phyloP scores from a whole-genome alignment of 805 yeast species.

The Myxozyma kluyveri region DNA sequence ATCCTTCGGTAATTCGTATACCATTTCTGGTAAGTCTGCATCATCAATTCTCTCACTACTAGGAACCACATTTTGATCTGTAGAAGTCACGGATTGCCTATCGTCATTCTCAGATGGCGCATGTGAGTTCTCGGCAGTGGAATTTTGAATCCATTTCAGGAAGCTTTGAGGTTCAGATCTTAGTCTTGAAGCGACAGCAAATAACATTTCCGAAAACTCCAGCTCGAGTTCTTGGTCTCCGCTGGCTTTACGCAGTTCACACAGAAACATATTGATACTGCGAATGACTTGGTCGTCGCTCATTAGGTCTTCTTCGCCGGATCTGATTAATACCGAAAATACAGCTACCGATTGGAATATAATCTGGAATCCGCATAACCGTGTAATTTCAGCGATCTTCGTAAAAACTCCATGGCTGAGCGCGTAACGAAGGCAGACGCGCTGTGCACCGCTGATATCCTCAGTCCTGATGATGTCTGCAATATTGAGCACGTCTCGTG shows the following conservation, averaged over 20 bases:
- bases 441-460: conserved; percentile 12
- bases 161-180: conserved; percentile 27
- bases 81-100: not conserved
- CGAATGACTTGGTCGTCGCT: conserved; percentile 21
- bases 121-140: not conserved
- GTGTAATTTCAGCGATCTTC: conserved; percentile 17
- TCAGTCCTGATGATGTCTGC: conserved; percentile 17
- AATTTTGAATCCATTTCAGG: conserved; percentile 21
- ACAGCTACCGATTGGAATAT: conserved; percentile 19
- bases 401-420: conserved; percentile 26
- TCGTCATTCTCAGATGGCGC: not conserved
- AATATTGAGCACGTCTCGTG: conserved; percentile 8
- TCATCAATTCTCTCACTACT: not conserved
- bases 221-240: conserved; percentile 20
- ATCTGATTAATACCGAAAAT: conserved; percentile 17
- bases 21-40: conserved; percentile 19
- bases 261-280: conserved; percentile 16
- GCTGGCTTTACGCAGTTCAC: conserved; percentile 11
- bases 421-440: conserved; percentile 21
- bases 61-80: not conserved
- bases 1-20: conserved; percentile 21
- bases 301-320: conserved; percentile 24
- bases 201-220: conserved; percentile 27
- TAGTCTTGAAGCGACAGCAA: conserved; percentile 25
- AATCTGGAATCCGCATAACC: conserved; percentile 14